phyloP scores from a whole-genome alignment of 202 grass and related monocot genomes.

The Eragrostis tef region DNA sequence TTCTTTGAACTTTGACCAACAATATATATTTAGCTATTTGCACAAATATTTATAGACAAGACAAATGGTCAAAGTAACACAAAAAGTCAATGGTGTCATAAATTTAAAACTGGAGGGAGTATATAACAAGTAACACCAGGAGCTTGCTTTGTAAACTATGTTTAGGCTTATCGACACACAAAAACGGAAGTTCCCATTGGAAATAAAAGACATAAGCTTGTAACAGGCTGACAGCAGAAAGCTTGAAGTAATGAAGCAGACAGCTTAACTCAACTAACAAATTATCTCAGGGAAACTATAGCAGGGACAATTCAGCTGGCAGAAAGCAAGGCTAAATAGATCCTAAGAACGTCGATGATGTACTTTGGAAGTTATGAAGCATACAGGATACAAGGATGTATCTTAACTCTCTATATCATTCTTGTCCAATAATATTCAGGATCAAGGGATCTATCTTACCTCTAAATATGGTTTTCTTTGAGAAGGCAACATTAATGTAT shows the following conservation, averaged over 20 bases:
- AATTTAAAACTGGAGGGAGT: too few species aligned
- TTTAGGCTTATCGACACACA: constrained; percentile 24
- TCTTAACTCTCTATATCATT: constrained; percentile 77
- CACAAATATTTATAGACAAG: too few species aligned
- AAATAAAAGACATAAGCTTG: not conserved
- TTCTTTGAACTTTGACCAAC: too few species aligned
- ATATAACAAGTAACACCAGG: not conserved
- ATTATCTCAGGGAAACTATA: constrained; percentile 11
- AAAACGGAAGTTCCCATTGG: not conserved
- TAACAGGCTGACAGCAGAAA: constrained; percentile 5
- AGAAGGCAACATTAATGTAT: constrained; percentile 78
- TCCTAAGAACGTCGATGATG: not conserved
- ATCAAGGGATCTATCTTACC: constrained; percentile 57
- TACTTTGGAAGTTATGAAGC: constrained; percentile 25
- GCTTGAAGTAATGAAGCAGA: constrained; percentile 24
- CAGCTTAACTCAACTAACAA: constrained; percentile 6
- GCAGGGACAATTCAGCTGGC: not conserved
- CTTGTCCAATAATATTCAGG: constrained; percentile 33
- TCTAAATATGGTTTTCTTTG: constrained; percentile 92
- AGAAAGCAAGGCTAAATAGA: not conserved
- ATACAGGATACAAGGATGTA: constrained; percentile 31
- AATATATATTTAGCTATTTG: too few species aligned
- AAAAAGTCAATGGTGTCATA: too few species aligned
- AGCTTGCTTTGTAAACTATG: constrained; percentile 13
- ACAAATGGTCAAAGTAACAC: too few species aligned